Evolutionary conservation across 169 alveolate genomes (phyloP).

Genomic region (Plasmodium vivax): DNA sequence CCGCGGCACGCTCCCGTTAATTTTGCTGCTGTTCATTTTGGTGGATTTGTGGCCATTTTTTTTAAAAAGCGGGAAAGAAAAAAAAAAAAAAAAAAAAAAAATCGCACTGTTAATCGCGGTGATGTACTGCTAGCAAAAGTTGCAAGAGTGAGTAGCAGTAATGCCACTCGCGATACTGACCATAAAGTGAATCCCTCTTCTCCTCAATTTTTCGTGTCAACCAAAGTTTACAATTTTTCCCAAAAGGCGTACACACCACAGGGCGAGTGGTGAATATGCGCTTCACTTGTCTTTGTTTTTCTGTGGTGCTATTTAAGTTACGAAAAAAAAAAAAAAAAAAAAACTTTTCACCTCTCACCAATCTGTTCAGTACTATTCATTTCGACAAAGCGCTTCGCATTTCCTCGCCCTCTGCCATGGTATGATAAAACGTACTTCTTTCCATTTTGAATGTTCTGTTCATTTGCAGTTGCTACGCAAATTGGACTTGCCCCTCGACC

Average conservation of each 20-base stretch:
- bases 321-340: not conserved
- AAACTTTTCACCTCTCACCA: too few relatives aligned
- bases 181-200: conserved; percentile 2
- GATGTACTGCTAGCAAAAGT: not conserved
- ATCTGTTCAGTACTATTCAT: not conserved
- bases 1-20: not conserved
- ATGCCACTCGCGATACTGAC: not conserved
- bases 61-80: conserved; percentile 1
- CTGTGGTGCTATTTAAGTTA: not conserved
- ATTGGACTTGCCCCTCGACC: not conserved
- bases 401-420: not conserved
- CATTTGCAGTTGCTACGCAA: not conserved
- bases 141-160: not conserved
- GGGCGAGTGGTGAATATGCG: not conserved
- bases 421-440: not conserved
- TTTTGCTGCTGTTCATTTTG: conserved; percentile 47
- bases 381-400: not conserved
- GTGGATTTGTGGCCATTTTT: conserved; percentile 18
- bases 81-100: too few relatives aligned
- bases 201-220: not conserved
- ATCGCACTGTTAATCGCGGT: not conserved
- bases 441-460: not conserved
- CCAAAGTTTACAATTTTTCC: not conserved
- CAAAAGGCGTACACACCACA: not conserved
- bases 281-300: conserved; percentile 10